phyloP scores from a whole-genome alignment of 2,329 filamentous ascomycete genomes.

The Fusarium marasasianum region DNA sequence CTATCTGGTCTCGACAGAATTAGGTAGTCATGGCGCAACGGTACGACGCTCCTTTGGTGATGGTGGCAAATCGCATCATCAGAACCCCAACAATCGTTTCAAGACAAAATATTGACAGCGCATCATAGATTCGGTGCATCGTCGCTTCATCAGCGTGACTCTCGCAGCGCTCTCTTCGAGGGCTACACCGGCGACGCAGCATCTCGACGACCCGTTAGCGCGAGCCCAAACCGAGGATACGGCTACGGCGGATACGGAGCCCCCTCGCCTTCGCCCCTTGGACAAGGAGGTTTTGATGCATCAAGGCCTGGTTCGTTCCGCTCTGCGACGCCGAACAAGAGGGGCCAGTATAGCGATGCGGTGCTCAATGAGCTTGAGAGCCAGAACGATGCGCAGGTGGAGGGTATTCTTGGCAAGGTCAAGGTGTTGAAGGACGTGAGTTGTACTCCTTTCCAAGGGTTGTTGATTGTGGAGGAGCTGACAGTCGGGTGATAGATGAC shows the following conservation, averaged over 20 bases:
- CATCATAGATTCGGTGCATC: conserved; percentile 70
- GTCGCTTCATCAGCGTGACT: conserved; percentile 77
- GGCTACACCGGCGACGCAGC: conserved; percentile 67
- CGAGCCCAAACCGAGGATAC: conserved; percentile 60
- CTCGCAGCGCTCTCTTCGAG: conserved; percentile 78
- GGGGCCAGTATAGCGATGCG: conserved; percentile 91
- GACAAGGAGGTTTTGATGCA: conserved; percentile 20
- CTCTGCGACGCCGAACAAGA: conserved; percentile 76
- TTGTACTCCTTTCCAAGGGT: conserved; percentile 32
- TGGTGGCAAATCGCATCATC: conserved; percentile 13
- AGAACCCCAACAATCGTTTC: conserved; percentile 1
- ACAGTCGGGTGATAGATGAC: conserved; percentile 71
- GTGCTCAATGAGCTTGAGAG: conserved; percentile 93
- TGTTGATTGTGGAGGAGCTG: background rate
- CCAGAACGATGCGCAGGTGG: conserved; percentile 91
- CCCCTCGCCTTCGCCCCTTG: conserved; percentile 28
- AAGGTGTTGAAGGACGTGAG: conserved; percentile 87
- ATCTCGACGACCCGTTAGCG: conserved; percentile 53
- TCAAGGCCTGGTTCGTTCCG: conserved; percentile 54
- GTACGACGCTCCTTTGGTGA: conserved; percentile 36
- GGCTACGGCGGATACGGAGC: conserved; percentile 54
- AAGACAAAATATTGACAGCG: conserved; percentile 12
- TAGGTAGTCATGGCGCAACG: conserved; percentile 48
- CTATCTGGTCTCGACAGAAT: background rate
- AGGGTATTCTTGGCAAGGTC: conserved; percentile 91